These are phyloP conservation scores for Geotrichum reessii DNA, from an alignment of 1,139 yeast genomes.

Conservation along the genomic window DNA sequence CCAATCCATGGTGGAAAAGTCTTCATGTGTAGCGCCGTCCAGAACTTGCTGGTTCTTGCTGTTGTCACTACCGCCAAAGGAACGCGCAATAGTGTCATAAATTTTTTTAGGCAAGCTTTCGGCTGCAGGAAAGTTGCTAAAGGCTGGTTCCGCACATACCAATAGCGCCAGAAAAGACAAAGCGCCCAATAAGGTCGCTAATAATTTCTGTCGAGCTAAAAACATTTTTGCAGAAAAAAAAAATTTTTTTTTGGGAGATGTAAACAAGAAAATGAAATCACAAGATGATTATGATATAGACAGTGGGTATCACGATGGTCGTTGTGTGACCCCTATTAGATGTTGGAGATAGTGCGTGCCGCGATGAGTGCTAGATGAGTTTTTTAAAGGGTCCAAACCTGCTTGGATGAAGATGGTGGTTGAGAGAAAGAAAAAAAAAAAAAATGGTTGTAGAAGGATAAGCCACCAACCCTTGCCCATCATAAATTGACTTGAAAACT, in stretches of 20 bases:
- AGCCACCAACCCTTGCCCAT: neutral
- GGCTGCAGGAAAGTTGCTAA: conserved; percentile 14
- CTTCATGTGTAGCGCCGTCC: conserved; percentile 4
- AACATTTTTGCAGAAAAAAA: neutral
- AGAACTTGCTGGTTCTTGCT: conserved; percentile 11
- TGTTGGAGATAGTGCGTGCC: neutral
- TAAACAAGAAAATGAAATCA: neutral
- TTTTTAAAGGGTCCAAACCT: neutral
- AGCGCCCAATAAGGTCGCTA: conserved; percentile 17
- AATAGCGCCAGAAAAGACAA: conserved; percentile 12
- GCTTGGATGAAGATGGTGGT: neutral
- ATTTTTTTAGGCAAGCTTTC: conserved; percentile 9
- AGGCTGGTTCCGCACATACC: conserved; percentile 1
- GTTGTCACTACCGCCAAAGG: neutral
- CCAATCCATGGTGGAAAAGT: conserved; percentile 18
- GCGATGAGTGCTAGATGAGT: neutral
- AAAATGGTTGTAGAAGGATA: neutral
- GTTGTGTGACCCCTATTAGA: neutral
- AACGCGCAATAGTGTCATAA: conserved; percentile 3
- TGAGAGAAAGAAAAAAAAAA: neutral
- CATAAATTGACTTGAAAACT: neutral
- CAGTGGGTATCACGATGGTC: neutral
- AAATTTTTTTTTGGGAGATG: too few species aligned
- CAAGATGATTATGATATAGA: neutral
- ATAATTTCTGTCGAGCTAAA: conserved; percentile 12